Evolutionary conservation across 1,139 yeast genomes (phyloP), one percentile per base, ranked within the genome.

Genomic region (Yarrowia galli): DNA sequence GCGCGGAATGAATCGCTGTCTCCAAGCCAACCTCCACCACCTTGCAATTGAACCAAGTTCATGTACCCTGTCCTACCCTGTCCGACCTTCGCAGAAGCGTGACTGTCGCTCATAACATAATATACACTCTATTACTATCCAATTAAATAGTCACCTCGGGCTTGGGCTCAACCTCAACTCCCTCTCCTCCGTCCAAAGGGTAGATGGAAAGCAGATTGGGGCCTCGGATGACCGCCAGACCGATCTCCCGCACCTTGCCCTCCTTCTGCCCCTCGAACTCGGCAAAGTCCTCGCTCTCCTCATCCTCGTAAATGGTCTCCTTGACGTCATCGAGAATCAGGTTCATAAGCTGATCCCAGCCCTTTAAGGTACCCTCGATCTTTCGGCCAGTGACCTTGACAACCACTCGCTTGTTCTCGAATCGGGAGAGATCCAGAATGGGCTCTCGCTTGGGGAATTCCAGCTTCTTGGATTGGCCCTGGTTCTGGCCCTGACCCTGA

Each of bases 261-360:
- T 46, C 56, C 45, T 46, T 35, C 16, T 46, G 45, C 6, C 56
- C 56, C 71, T 87, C 79, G 45, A 79, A 80, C 51, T 82, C 82
- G 67, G 81, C 77, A 16, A 81, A 76, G 13, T 79, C 79, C 9
- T 85, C 82, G 38, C 83, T 87, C 71, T 88, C 92, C 67, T 86
- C 88, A 20, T 88, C 85, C 71, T 89, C 92, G 61, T 75, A 71
- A 42, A 75, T 70, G 1, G 75, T 72, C 77, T 95, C 98, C 63
- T 84, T 83, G 15, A 91, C 93, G 60, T 92, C 88, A 74, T 92
- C 97, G 72, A 95, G 84, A 10, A 95, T 98, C 73, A 95, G 82
- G 79, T 95, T 95, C 96, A 93, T 89, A 78, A 92, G 83, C 77
- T 91, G 96, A 77, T 95, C 99, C 76, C 85, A 92, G 22, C 99